Percentiles rank a stretch among this genome's conserved stretches.
Evolutionary conservation across 2,329 filamentous ascomycete genomes (phyloP).

Genomic region (Microthyrium microscopicum): DNA sequence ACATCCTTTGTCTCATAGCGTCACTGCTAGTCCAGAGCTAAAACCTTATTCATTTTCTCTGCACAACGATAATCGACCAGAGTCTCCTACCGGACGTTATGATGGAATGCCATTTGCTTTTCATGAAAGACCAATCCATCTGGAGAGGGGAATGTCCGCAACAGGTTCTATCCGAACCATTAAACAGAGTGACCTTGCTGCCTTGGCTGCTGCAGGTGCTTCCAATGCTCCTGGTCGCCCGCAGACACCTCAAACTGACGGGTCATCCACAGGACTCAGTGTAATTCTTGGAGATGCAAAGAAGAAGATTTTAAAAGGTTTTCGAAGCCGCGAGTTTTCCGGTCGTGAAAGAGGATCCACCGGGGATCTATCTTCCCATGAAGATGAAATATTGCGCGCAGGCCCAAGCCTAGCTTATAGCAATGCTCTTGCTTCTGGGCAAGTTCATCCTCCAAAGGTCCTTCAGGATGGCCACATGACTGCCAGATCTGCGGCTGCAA

Average conservation of each 20-base stretch:
- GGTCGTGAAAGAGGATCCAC: slow-evolving; percentile 39
- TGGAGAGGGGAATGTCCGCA: slow-evolving; percentile 12
- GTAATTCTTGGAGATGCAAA: slow-evolving; percentile 30
- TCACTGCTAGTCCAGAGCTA: slow-evolving; percentile 50
- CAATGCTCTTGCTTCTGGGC: slow-evolving; percentile 43
- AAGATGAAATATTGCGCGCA: slow-evolving; percentile 42
- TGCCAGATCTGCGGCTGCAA: slow-evolving; percentile 16
- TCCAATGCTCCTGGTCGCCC: slow-evolving; percentile 26
- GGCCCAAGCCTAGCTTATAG: slow-evolving; percentile 48
- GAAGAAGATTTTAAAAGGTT: slow-evolving; percentile 28
- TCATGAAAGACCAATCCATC: slow-evolving; percentile 7
- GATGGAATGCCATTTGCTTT: too few relatives aligned
- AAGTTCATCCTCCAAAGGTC: slow-evolving; percentile 34
- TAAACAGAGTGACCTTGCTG: slow-evolving; percentile 22
- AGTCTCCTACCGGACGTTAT: slow-evolving; percentile 1
- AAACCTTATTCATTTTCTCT: slow-evolving; percentile 13
- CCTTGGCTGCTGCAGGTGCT: slow-evolving; percentile 16
- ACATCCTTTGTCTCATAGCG: slow-evolving; percentile 60
- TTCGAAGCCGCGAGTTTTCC: slow-evolving; percentile 22
- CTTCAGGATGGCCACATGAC: slow-evolving; percentile 23
- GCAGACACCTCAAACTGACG: slow-evolving; percentile 27
- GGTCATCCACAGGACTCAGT: slow-evolving; percentile 24
- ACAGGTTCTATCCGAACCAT: slow-evolving; percentile 29
- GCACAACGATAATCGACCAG: background rate
- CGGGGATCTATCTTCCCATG: slow-evolving; percentile 41